A percentile compares a stretch with the other conserved stretches of the same genome.
Conservation (phyloP, 2,329 filamentous ascomycete genomes). For the Xylariaceae sp. region DNA sequence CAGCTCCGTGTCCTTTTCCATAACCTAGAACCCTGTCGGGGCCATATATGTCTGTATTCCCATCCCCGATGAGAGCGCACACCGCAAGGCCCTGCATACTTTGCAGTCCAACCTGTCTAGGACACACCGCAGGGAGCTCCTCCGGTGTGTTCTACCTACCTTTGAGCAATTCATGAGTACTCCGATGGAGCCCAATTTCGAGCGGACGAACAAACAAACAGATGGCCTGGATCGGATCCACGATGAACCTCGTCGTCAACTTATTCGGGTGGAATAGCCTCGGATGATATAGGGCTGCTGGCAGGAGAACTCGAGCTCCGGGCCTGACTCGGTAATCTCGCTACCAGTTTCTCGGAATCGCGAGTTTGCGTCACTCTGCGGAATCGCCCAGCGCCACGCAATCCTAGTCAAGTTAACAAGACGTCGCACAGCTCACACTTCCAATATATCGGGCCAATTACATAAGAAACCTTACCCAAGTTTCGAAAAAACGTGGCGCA, state of each 20-base stretch:
- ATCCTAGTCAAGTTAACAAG: neutral
- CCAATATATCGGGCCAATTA: neutral
- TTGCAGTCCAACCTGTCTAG: neutral
- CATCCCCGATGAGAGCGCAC: conserved; percentile 3
- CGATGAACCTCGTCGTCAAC: neutral
- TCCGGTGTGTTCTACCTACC: neutral
- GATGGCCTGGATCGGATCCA: neutral
- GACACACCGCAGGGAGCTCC: neutral
- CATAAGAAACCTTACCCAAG: neutral
- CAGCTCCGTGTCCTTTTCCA: conserved; percentile 16
- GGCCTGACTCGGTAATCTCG: neutral
- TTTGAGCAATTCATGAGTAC: no score
- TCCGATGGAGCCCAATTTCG: neutral
- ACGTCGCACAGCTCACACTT: neutral
- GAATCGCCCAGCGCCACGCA: neutral
- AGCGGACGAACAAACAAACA: neutral
- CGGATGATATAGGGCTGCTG: neutral
- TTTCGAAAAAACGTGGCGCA: neutral
- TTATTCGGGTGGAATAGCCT: neutral
- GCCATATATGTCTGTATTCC: conserved; percentile 8
- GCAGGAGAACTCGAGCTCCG: neutral
- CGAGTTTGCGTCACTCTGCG: neutral
- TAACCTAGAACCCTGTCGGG: conserved; percentile 19
- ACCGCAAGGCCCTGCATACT: conserved; percentile 15
- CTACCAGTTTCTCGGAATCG: neutral